These are phyloP conservation scores for Plantago elongata DNA, from an alignment of 257 asterid genomes.

Conservation along the genomic window DNA sequence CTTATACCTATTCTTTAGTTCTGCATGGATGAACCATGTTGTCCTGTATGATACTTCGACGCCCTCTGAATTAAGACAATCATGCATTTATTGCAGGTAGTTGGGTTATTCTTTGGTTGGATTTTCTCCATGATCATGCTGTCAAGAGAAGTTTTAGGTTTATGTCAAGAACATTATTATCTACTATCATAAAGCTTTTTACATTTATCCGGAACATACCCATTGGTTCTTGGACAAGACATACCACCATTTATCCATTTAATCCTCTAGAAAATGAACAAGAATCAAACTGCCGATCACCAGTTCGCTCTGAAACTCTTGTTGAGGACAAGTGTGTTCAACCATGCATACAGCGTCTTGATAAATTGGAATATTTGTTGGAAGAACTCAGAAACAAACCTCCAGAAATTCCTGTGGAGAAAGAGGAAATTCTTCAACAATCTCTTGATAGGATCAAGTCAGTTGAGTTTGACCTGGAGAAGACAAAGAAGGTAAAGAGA, in stretches of 20 bases:
- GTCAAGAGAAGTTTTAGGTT: conserved; percentile 53
- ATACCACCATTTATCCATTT: conserved; percentile 46
- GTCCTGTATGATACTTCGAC: no score
- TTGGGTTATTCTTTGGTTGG: conserved; percentile 39
- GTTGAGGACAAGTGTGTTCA: conserved; percentile 38
- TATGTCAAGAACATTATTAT: conserved; percentile 47
- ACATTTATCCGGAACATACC: conserved; percentile 38
- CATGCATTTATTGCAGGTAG: conserved; percentile 34
- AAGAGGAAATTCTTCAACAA: conserved; percentile 71
- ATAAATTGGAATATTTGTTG: conserved; percentile 58
- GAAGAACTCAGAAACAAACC: conserved; percentile 76
- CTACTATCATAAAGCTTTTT: conserved; percentile 39
- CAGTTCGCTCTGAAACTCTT: conserved; percentile 37
- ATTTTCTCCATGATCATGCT: conserved; percentile 50
- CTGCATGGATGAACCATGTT: no score
- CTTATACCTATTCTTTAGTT: no score
- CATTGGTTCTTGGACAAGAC: conserved; percentile 55
- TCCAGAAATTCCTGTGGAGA: conserved; percentile 68
- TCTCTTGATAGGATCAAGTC: conserved; percentile 85
- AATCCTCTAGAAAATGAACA: conserved; percentile 41
- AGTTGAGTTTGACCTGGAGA: conserved; percentile 80
- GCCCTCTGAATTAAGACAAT: not conserved
- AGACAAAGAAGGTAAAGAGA: conserved; percentile 72
- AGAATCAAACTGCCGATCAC: conserved; percentile 22
- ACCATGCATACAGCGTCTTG: conserved; percentile 78